Evolutionary conservation across 805 yeast genomes (phyloP).

Genomic region (Lipomyces orientalis): DNA sequence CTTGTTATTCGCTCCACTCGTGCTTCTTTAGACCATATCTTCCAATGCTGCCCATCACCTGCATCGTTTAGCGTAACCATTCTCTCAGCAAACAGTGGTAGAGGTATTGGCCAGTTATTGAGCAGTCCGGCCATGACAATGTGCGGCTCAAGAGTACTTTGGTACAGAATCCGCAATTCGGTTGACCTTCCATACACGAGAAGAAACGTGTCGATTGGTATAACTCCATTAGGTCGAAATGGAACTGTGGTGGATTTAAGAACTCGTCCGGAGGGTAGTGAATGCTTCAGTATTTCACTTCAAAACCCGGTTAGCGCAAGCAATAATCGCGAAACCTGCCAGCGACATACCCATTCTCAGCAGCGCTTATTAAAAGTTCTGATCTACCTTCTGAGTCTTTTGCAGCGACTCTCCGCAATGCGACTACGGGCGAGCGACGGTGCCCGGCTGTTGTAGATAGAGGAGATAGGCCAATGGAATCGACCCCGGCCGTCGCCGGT

Average conservation of each 20-base stretch:
- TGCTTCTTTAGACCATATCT: slow-evolving; percentile 36
- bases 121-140: slow-evolving; percentile 34
- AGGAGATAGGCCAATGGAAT: slow-evolving; percentile 14
- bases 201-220: slow-evolving; percentile 25
- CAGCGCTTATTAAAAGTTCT: slow-evolving; percentile 31
- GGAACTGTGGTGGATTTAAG: slow-evolving; percentile 32
- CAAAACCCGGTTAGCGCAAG: background rate
- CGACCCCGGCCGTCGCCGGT: background rate
- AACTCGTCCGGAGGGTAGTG: slow-evolving; percentile 38
- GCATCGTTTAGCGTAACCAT: slow-evolving; percentile 32
- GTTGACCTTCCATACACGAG: slow-evolving; percentile 35
- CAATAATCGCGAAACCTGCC: background rate
- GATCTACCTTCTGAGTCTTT: slow-evolving; percentile 36
- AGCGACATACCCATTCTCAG: slow-evolving; percentile 32
- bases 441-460: slow-evolving; percentile 36
- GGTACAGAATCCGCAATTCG: slow-evolving; percentile 35
- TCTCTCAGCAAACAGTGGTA: slow-evolving; percentile 33
- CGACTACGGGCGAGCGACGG: slow-evolving; percentile 32
- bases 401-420: slow-evolving; percentile 33
- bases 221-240: slow-evolving; percentile 34
- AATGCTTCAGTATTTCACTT: slow-evolving; percentile 35
- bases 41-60: slow-evolving; percentile 36
- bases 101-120: slow-evolving; percentile 34
- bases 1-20: slow-evolving; percentile 33
- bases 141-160: slow-evolving; percentile 32